A percentile compares a stretch with the other conserved stretches of the same genome.
These are phyloP conservation scores for Penicillium sp. DNA, from an alignment of 2,329 filamentous ascomycete species.

Conservation along the genomic window DNA sequence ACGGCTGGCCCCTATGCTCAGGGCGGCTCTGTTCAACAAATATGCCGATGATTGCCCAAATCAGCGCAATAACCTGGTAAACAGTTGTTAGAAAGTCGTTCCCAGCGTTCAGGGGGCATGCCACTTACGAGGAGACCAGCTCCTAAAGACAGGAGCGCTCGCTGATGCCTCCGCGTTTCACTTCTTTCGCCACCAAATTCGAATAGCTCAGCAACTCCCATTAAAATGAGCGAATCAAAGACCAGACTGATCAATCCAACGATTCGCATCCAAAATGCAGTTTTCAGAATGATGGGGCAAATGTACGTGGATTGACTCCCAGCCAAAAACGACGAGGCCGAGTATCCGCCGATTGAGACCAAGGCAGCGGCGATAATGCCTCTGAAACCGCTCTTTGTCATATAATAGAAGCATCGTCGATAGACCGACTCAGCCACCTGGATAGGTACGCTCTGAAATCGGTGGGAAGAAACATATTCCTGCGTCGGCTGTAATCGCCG, in stretches of 20 bases:
- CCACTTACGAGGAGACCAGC: slow-evolving; percentile 31
- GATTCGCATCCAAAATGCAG: slow-evolving; percentile 34
- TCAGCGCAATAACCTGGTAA: slow-evolving; percentile 35
- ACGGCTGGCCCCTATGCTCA: slow-evolving; percentile 40
- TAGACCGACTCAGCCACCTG: slow-evolving; percentile 25
- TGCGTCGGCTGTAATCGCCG: slow-evolving; percentile 24
- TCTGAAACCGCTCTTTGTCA: slow-evolving; percentile 36
- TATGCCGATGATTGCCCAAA: slow-evolving; percentile 37
- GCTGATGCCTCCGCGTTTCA: slow-evolving; percentile 27
- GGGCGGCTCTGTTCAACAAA: slow-evolving; percentile 37
- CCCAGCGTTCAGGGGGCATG: neutral
- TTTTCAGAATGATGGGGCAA: slow-evolving; percentile 43
- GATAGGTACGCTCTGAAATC: slow-evolving; percentile 14
- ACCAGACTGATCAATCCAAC: slow-evolving; percentile 40
- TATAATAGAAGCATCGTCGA: slow-evolving; percentile 29
- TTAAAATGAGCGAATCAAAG: slow-evolving; percentile 45
- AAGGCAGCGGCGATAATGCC: slow-evolving; percentile 41
- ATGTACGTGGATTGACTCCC: slow-evolving; percentile 50
- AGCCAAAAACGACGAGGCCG: slow-evolving; percentile 35
- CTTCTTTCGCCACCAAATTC: slow-evolving; percentile 17
- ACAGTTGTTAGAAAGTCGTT: slow-evolving; percentile 3
- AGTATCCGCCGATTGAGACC: slow-evolving; percentile 40
- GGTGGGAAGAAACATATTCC: slow-evolving; percentile 21
- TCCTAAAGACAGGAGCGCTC: slow-evolving; percentile 28
- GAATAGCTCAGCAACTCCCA: slow-evolving; percentile 33